These are phyloP conservation scores for Boechera retrofracta DNA, from an alignment of 345 rosid species.

Conservation along the genomic window DNA sequence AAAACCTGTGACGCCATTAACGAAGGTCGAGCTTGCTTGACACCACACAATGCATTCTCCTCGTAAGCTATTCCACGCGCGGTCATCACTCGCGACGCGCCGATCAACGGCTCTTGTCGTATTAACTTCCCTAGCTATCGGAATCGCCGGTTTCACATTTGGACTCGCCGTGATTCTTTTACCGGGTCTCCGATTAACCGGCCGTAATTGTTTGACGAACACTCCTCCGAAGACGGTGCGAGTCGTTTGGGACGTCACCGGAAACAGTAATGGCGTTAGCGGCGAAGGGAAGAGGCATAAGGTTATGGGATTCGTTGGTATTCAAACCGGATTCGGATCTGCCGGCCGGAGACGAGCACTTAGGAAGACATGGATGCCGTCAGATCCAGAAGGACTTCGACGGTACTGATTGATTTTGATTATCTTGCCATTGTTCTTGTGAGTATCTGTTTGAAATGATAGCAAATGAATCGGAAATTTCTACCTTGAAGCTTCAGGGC, in stretches of 20 bases:
- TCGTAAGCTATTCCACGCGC: slow-evolving; percentile 63
- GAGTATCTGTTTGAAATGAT: slow-evolving; percentile 1
- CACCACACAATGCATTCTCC: slow-evolving; percentile 66
- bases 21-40: slow-evolving; percentile 18
- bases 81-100: slow-evolving; percentile 46
- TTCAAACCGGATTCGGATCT: slow-evolving; percentile 77
- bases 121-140: slow-evolving; percentile 55
- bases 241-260: slow-evolving; percentile 58
- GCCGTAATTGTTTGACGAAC: slow-evolving; percentile 36
- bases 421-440: slow-evolving; percentile 9
- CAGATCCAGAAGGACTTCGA: slow-evolving; percentile 74
- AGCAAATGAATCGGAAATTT: not conserved
- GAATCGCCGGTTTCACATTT: slow-evolving; percentile 63
- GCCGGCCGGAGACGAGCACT: slow-evolving; percentile 65
- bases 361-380: slow-evolving; percentile 84
- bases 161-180: slow-evolving; percentile 53
- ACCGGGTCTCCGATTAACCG: slow-evolving; percentile 32
- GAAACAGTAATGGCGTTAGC: slow-evolving; percentile 13
- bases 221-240: slow-evolving; percentile 58
- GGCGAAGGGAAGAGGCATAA: slow-evolving; percentile 54
- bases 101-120: slow-evolving; percentile 54
- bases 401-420: slow-evolving; percentile 50
- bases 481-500: slow-evolving; percentile 1
- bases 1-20: slow-evolving; percentile 28
- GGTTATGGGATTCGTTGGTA: slow-evolving; percentile 86